Evolutionary conservation across 2,329 filamentous ascomycete species (phyloP), one percentile per base, ranked within the genome.

Genomic region (Alternaria sp.): DNA sequence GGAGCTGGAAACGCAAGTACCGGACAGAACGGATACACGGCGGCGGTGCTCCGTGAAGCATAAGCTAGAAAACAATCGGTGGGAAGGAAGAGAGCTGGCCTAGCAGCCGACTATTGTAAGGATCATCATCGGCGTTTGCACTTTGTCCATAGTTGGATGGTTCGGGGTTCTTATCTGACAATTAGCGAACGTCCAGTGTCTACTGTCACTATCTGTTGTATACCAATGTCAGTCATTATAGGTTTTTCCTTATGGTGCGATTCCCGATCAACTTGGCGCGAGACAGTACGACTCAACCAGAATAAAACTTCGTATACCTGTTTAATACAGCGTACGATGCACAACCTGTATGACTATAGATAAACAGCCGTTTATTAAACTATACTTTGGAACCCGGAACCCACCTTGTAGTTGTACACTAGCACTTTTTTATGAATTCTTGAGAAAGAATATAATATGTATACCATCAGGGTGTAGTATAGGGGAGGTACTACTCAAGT

Each of bases 1-100:
- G 28, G 32, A 1, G 43, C 42, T 0, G 43, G 32, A 1, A 28
- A 49, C n/a, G 56, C 51, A 11, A 49, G 51, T 20, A 48, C 43
- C 3, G 43, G 42, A 2, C 46, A 48, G 30, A 34, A 14, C 7
- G 56, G 22, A n/a, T 54, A 54, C n/a, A 54, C 51, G 3, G 56
- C 49, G 11, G 56, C 51, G n/a, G 43, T 59, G 5, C 7, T 59
- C 2, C 43, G 28, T 12, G 56, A 54, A 9, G 20, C 36, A 5
- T 46, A 9, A 12, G n/a, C 3, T 9, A 36, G n/a, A 32, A 34
- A 12, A 39, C 5, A 0, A 11, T 5, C 6, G 7, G 3, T 28
- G 11, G 14, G 6, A 16, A 22, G 18, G 7, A 22, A 41, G 8
- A 39, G n/a, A 20, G 38, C 9, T 39, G 14, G 28, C 14, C 28